Base-by-base conservation (phyloP, 768 basidiomycete genomes). In the Boletus edulis region DNA sequence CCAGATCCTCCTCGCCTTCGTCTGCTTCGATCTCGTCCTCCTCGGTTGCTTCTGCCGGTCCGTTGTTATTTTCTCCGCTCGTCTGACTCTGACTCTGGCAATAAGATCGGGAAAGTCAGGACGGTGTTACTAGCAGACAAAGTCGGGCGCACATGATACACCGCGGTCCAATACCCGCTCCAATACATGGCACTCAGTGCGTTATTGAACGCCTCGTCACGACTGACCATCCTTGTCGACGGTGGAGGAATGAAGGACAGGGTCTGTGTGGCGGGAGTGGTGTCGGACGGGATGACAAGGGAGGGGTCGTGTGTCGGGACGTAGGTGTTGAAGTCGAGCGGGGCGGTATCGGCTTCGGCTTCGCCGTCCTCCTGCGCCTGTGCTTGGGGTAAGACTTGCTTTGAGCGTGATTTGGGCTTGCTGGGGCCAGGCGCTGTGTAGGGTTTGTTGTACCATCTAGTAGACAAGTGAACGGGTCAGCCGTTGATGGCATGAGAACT, bases 151-250 rank as follows among this genome's bases (percentile, higher is more conserved):
- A 89, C 90, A 67, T 92, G 86, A 64, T 91, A 92, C 45, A 91
- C 79, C 2, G 89, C 89, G 3, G 89, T 90, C 89, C 90, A 93
- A 67, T 92, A 93, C 18, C 90, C 91, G 22, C 79, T 77, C 90
- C 91, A 92, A 67, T 92, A 93, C 84, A 87, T 91, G 17, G 91
- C 89, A 31, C 78, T 80, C 63, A 91, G 60, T 5, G 89, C 91
- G 46, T 84, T 83, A 24, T 78, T 75, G 69, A 92, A 92, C 1
- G 89, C 89, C 62, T 92, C 87, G 57, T 92, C 88, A 60, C 80
- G 83, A 58, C 76, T 79, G 17, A 84, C 80, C 67, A 74, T 73
- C 3, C 66, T 59, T 9, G 72, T 76, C 7, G 71, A 60, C 14
- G 71, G 65, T 17, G 67, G 61, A 20, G 75, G 73, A 3, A 71